These are phyloP conservation scores for Monilinia laxa DNA, from an alignment of 2,329 filamentous ascomycete species.

Conservation along the genomic window DNA sequence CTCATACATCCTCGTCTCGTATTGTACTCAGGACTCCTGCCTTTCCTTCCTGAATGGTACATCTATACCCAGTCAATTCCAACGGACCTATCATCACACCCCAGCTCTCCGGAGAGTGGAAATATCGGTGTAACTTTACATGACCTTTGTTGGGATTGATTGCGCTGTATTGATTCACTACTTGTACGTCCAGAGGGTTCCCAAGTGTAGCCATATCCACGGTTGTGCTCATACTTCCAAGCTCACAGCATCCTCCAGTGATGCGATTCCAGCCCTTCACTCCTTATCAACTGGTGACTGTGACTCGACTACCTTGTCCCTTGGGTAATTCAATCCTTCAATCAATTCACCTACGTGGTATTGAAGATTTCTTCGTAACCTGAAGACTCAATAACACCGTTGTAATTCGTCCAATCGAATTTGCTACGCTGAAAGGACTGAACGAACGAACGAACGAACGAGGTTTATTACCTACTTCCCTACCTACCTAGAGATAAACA, in stretches of 20 bases:
- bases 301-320: not conserved
- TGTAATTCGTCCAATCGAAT: not conserved
- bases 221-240: slow-evolving; percentile 3
- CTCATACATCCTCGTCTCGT: slow-evolving; percentile 6
- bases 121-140: slow-evolving; percentile 19
- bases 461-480: not conserved
- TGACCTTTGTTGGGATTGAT: slow-evolving; percentile 13
- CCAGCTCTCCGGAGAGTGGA: slow-evolving; percentile 16
- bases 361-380: not conserved
- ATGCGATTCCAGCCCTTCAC: slow-evolving; percentile 13
- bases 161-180: slow-evolving; percentile 11
- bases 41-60: not conserved
- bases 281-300: slow-evolving; percentile 8
- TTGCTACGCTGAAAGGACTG: slow-evolving; percentile 7
- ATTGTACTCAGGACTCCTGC: not conserved
- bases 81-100: slow-evolving; percentile 13
- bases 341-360: not conserved
- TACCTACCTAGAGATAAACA: not conserved
- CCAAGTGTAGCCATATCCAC: slow-evolving; percentile 8
- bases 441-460: not conserved
- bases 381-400: not conserved
- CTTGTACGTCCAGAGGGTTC: slow-evolving; percentile 3
- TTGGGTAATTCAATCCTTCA: slow-evolving; percentile 8
- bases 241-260: slow-evolving; percentile 2
- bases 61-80: slow-evolving; percentile 11